Conservation (phyloP, 192 early-diverging fungal species). For the Chytriomyces hyalinus region DNA sequence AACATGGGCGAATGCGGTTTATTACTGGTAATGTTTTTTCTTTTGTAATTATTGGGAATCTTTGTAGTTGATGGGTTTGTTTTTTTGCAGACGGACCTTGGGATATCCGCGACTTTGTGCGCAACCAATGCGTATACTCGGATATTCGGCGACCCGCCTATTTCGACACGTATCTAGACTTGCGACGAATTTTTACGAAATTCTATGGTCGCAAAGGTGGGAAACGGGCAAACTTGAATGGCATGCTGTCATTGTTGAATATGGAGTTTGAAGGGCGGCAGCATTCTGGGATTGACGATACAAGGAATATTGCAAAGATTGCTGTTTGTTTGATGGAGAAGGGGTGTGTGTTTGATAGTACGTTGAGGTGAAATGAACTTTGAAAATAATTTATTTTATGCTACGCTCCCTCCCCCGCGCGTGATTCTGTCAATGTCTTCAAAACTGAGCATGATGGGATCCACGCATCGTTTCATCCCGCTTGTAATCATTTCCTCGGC, state of each 20-base stretch:
- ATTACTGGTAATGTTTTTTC: neutral
- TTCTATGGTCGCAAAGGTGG: slow-evolving; percentile 51
- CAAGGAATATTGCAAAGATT: slow-evolving; percentile 77
- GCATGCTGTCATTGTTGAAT: slow-evolving; percentile 67
- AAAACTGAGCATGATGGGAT: slow-evolving; percentile 34
- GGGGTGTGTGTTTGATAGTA: slow-evolving; percentile 44
- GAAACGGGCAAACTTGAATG: slow-evolving; percentile 58
- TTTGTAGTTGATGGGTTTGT: neutral
- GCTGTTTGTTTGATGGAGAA: slow-evolving; percentile 61
- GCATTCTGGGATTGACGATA: slow-evolving; percentile 85
- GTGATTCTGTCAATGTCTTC: slow-evolving; percentile 9
- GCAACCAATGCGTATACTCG: slow-evolving; percentile 70
- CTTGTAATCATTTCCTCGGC: slow-evolving; percentile 59
- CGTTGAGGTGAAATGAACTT: slow-evolving; percentile 2
- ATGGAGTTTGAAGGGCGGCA: slow-evolving; percentile 73
- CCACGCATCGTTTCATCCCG: slow-evolving; percentile 56
- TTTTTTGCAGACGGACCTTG: slow-evolving; percentile 65
- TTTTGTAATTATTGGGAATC: neutral
- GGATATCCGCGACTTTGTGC: slow-evolving; percentile 85
- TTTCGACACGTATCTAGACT: slow-evolving; percentile 68
- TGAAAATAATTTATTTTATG: neutral
- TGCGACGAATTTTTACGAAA: slow-evolving; percentile 62
- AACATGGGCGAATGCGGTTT: slow-evolving; percentile 25
- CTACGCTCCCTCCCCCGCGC: neutral
- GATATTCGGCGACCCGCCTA: slow-evolving; percentile 61